Base-by-base conservation (phyloP, 2,329 filamentous ascomycete genomes). In the Paramyrothecium roridum region DNA sequence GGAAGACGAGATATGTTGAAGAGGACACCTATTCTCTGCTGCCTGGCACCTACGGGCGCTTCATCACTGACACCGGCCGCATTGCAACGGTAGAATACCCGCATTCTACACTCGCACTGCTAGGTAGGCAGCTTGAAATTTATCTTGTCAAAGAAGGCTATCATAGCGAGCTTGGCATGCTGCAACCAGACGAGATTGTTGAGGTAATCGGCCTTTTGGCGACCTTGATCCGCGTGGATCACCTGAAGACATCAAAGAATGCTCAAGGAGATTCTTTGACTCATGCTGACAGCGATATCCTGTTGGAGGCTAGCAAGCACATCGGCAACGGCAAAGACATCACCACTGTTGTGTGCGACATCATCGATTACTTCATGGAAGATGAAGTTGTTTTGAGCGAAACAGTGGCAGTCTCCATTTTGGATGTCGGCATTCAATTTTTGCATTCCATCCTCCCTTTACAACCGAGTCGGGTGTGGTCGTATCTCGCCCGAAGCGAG, bases 381-480 rank as follows among this genome's bases (percentile, higher is more conserved):
- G 82, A 84, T 47, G 81, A 84, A 19, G 69, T 76, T 21, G 70
- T 72, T 16, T 77, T 81, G 40, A 80, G 83, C n/a, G 85, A 86
- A 45, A 83, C 85, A 12, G 73, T 87, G 46, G 83, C 86, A 37
- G 79, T 96, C 26, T 79, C 87, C 2, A 81, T 93, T 50, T 70
- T 87, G 54, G 76, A 78, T 12, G 85, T 89, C 22, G 96, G 91
- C 67, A 74, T 93, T 21, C 87, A 91, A 53, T 97, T 98, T 65
- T 76, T 96, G 40, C 83, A 89, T 61, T 85, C 88, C 3, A 76
- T 96, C 19, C 72, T 95, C 23, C 79, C 81, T 63, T 89, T 82
- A n/a, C 84, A 88, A 52, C 93, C 95, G 1, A 89, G 89, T 55
- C 82, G 93, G 57, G 86, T 96, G 7, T 98, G 95, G 93, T 92